Evolutionary conservation across 2,329 filamentous ascomycete genomes (phyloP).

Genomic region (Fusarium denticulatum): DNA sequence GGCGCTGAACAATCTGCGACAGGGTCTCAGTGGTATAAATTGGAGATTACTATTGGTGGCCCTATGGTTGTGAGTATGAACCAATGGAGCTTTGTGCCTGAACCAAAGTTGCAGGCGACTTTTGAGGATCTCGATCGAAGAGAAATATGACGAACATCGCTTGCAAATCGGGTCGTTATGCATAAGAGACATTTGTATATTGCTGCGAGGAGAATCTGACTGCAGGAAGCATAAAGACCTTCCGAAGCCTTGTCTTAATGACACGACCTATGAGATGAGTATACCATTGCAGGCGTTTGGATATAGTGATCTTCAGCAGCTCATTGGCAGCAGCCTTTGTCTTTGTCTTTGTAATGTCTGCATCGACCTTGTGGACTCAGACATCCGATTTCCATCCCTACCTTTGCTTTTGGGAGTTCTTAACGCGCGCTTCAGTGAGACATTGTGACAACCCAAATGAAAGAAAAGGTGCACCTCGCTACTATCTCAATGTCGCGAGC

Average conservation of each 20-base stretch:
- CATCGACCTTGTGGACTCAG: background rate
- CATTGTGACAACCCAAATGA: background rate
- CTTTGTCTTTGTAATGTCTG: background rate
- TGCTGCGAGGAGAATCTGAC: background rate
- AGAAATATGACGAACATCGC: slow-evolving; percentile 6
- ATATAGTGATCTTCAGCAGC: background rate
- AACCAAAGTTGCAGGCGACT: background rate
- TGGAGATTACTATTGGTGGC: background rate
- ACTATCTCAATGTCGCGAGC: background rate
- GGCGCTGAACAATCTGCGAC: background rate
- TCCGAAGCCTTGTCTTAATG: background rate
- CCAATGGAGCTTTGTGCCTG: slow-evolving; percentile 4
- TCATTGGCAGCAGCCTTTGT: background rate
- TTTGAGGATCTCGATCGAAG: slow-evolving; percentile 9
- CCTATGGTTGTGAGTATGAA: background rate
- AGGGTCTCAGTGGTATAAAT: background rate
- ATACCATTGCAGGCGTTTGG: background rate
- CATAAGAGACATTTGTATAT: background rate
- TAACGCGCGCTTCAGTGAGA: background rate
- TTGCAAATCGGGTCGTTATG: background rate
- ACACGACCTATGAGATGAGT: background rate
- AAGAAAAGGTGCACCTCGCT: background rate
- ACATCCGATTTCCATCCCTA: background rate
- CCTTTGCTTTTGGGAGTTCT: background rate
- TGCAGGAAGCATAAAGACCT: background rate